Evolutionary conservation across 1,284 basidiomycete genomes (phyloP), one percentile per base, ranked within the genome.

Genomic region (Trichosporon sp.): DNA sequence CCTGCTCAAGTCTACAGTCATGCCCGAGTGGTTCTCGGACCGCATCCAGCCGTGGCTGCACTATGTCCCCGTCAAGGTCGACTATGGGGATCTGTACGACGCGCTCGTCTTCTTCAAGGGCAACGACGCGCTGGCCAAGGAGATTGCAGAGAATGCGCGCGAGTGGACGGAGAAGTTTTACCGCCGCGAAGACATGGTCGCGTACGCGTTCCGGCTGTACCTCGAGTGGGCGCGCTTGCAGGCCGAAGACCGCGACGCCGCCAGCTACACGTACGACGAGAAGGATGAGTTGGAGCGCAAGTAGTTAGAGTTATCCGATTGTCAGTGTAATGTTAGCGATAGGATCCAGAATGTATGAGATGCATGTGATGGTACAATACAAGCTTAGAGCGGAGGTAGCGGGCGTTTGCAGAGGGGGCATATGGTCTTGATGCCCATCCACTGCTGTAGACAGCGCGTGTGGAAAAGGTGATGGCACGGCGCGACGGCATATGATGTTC

Each of bases 381-480:
- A 26, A 35, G 35, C 31, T 68, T 84, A 93, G 64, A 94, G 84
- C 7, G 92, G 91, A 10, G 92, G 92, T 67, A 94, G 82, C 2
- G 90, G 90, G 71, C 92, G 86, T 73, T 92, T 90, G 82, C 92
- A 94, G 75, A 93, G 90, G n/a, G 92, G 92, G 79, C 92, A 94
- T 65, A 94, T 92, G 74, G 92, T 93, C 91, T 95, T 95, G 84
- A 95, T 92, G 54, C 91, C 91, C 76, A 95, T 87, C 93, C 93
- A 96, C 89, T 92, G 80, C 7, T 69, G 91, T 37, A 96, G 85
- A 85, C 93, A 96, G 46, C 90, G 90, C 0, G 92, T 94, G 79
- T 94, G 93, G 84, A 96, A 95, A 74, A 95, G 81, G 86, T 96
- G 93, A 78, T 91, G 90, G 83, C 93, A 96, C 2, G 93, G 93